phyloP scores from a whole-genome alignment of 1,284 basidiomycete species.

The Leccinum huronense region DNA sequence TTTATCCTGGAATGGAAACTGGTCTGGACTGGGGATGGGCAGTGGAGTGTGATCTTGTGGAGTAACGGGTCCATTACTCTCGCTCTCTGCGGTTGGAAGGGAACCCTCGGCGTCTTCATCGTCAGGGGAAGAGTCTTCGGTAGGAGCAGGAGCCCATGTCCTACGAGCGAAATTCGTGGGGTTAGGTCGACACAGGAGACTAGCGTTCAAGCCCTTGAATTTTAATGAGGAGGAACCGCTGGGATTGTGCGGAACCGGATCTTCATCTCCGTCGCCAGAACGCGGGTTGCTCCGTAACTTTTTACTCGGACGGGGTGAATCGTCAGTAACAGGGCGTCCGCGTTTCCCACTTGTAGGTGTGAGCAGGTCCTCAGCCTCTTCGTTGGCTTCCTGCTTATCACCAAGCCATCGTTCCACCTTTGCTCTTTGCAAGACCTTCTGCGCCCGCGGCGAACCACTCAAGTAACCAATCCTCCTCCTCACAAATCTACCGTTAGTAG shows the following conservation, averaged over 20 bases:
- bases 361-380: slow-evolving; percentile 20
- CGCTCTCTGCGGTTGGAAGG: slow-evolving; percentile 46
- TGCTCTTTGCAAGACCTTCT: slow-evolving; percentile 42
- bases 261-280: slow-evolving; percentile 32
- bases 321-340: slow-evolving; percentile 24
- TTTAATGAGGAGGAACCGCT: slow-evolving; percentile 28
- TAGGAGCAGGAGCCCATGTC: slow-evolving; percentile 34
- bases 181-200: slow-evolving; percentile 36
- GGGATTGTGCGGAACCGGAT: slow-evolving; percentile 30
- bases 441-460: slow-evolving; percentile 37
- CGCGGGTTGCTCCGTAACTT: slow-evolving; percentile 23
- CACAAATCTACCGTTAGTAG: slow-evolving; percentile 50
- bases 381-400: slow-evolving; percentile 29
- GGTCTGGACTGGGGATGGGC: slow-evolving; percentile 35
- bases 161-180: slow-evolving; percentile 38
- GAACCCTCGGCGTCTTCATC: slow-evolving; percentile 40
- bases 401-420: slow-evolving; percentile 39
- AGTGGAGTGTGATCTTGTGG: slow-evolving; percentile 43
- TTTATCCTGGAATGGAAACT: slow-evolving; percentile 28
- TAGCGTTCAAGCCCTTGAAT: slow-evolving; percentile 36
- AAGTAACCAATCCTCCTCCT: slow-evolving; percentile 38
- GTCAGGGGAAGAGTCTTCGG: slow-evolving; percentile 34
- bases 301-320: slow-evolving; percentile 29
- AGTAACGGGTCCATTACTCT: slow-evolving; percentile 48
- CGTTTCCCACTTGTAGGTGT: slow-evolving; percentile 28